Evolutionary conservation across 768 basidiomycete genomes (phyloP).

Genomic region (Lentinus brumalis): DNA sequence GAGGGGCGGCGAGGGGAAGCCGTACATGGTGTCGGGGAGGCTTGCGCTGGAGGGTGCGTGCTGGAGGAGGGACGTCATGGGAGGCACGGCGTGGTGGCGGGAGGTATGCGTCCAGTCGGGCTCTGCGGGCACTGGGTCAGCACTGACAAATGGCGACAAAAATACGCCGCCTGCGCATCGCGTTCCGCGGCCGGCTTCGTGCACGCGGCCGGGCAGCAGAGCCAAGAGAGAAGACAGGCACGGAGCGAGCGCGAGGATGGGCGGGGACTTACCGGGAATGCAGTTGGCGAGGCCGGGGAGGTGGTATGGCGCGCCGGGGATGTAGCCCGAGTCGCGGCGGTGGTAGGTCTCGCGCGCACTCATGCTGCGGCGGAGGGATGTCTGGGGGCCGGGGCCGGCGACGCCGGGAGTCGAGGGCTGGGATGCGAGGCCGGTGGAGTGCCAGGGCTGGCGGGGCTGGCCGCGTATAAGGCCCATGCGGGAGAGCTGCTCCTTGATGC

Average conservation of each 20-base stretch:
- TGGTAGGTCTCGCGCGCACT: conserved; percentile 13
- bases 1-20: conserved; percentile 8
- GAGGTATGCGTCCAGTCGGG: conserved; percentile 18
- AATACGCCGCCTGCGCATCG: conserved; percentile 15
- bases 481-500: conserved; percentile 80
- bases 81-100: conserved; percentile 27
- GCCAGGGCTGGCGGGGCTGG: conserved; percentile 55
- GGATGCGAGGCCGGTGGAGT: conserved; percentile 10
- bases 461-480: conserved; percentile 80
- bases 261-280: conserved; percentile 14
- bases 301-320: conserved; percentile 12
- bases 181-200: conserved; percentile 2
- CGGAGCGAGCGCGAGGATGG: conserved; percentile 9
- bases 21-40: conserved; percentile 18
- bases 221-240: conserved; percentile 12
- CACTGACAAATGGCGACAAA: conserved; percentile 13
- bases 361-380: conserved; percentile 15
- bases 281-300: conserved; percentile 10
- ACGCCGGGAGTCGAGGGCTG: conserved; percentile 19
- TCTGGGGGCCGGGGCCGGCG: conserved; percentile 22
- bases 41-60: conserved; percentile 18
- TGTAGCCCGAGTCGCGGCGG: conserved; percentile 11
- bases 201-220: conserved; percentile 1
- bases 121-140: conserved; percentile 15
- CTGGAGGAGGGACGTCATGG: conserved; percentile 41